Percentiles rank a stretch among this genome's conserved stretches.
Conservation (phyloP, 2,329 filamentous ascomycete species). For the Aspergillus novofumigatus region DNA sequence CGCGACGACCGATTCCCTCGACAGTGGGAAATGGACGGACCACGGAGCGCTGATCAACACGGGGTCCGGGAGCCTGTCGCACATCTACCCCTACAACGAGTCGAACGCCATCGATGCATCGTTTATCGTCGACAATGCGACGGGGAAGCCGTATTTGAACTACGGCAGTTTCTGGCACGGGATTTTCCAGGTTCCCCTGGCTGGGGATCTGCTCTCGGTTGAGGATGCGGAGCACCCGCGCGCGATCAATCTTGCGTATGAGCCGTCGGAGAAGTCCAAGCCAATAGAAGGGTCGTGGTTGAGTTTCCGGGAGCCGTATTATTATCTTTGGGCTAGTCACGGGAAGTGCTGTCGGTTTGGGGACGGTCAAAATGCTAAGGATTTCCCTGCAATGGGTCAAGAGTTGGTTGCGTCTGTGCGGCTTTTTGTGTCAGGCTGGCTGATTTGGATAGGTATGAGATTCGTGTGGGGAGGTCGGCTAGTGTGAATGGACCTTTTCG, state of each 20-base stretch:
- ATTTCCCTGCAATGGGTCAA: conserved; percentile 24
- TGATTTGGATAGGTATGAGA: conserved; percentile 23
- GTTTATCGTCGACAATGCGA: conserved; percentile 24
- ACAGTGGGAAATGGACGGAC: conserved; percentile 28
- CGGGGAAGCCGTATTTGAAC: conserved; percentile 26
- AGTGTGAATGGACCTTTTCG: conserved; percentile 31
- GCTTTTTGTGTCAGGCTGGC: not conserved
- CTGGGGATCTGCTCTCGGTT: conserved; percentile 28
- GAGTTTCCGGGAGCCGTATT: conserved; percentile 32
- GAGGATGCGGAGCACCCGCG: conserved; percentile 17
- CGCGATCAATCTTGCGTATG: conserved; percentile 25
- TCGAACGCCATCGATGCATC: conserved; percentile 37
- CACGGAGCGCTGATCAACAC: conserved; percentile 34
- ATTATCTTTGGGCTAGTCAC: conserved; percentile 39
- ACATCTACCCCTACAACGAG: conserved; percentile 28
- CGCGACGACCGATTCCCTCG: conserved; percentile 25
- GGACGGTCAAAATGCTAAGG: not conserved
- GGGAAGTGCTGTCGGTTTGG: conserved; percentile 36
- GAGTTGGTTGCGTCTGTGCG: conserved; percentile 24
- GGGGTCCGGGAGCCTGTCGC: conserved; percentile 19
- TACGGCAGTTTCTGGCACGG: conserved; percentile 36
- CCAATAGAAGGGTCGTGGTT: conserved; percentile 36
- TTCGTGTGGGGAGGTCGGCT: conserved; percentile 34
- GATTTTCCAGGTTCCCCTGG: conserved; percentile 33
- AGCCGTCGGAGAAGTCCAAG: conserved; percentile 16